Evolutionary conservation across 140 eudicot species (phyloP), one percentile per base, ranked within the genome.

Genomic region (Erigeron philadelphicus): DNA sequence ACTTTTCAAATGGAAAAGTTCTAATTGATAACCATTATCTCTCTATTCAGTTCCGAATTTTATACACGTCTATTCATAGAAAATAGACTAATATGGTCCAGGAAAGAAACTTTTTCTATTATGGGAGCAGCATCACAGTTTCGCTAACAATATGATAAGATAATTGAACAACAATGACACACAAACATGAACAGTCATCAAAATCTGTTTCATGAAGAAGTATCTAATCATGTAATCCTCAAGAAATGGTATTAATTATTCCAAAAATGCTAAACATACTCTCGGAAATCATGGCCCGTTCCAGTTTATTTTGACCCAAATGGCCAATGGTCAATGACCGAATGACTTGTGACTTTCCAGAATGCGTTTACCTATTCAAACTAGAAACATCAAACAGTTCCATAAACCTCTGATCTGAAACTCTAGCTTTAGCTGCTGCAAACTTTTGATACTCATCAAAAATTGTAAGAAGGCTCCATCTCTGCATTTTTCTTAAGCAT

Each of bases 361-460:
- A 71, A 71, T 41, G 25, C 66, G 10, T 47, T 70, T 82, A 77
- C 87, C 80, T 80, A 75, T 80, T 82, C 46, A 89, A 80, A 78
- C 79, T 78, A 43, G 90, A 78, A 15, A 79, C 86, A 44, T 91
- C 95, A 60, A 88, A 91, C 61, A 79, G 52, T 84, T 91, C 97
- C 86, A 91, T 88, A 73, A 91, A 91, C 79, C 87, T 82, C 72
- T 81, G 94, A 74, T 91, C 97, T 0, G 90, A 82, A 43, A 81
- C 80, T 79, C 96, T 86, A 9, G 96, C 87, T 79, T 90, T 90
- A 23, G 90, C 90, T 58, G 96, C 96, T 47, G 96, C 96, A 78
- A 91, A 91, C 52, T 85, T 79, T 50, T 84, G 97, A 80, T 90
- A 90, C 80, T 90, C 97, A 3, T 88, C 97, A 72, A 88, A 90